These are phyloP conservation scores for Pseudopithomyces maydicus DNA, from an alignment of 2,329 filamentous ascomycete species.

Conservation along the genomic window DNA sequence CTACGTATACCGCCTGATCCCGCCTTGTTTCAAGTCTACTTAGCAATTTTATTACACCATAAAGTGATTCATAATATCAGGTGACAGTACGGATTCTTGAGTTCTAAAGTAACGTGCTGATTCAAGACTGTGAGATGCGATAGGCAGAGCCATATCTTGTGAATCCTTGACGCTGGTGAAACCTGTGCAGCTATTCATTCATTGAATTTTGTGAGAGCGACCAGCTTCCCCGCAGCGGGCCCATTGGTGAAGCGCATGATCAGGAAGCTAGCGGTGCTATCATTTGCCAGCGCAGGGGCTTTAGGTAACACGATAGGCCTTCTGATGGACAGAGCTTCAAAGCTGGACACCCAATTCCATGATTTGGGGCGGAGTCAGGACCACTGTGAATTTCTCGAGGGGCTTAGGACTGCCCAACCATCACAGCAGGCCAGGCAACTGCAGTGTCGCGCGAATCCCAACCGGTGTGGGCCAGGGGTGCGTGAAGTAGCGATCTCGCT, in stretches of 20 bases:
- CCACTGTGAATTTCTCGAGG: constrained; percentile 9
- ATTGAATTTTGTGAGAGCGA: neutral
- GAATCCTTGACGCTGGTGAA: neutral
- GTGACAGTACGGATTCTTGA: too few relatives aligned
- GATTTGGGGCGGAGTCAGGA: constrained; percentile 17
- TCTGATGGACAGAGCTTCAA: constrained; percentile 1
- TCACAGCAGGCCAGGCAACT: constrained; percentile 10
- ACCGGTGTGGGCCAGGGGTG: constrained; percentile 13
- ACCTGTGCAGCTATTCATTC: neutral
- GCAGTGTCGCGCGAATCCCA: neutral
- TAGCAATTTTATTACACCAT: too few relatives aligned
- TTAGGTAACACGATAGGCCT: neutral
- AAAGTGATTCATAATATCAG: too few relatives aligned
- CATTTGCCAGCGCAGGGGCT: neutral
- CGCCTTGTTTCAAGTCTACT: too few relatives aligned
- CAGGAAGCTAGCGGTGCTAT: neutral
- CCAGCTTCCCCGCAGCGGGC: neutral
- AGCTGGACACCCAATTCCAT: constrained; percentile 12
- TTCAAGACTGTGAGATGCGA: too few relatives aligned
- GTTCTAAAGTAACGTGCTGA: too few relatives aligned
- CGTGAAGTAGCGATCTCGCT: constrained; percentile 12
- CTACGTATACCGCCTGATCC: too few relatives aligned
- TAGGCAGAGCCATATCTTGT: neutral
- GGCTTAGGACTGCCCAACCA: constrained; percentile 8
- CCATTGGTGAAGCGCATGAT: neutral